Evolutionary conservation across 2,329 filamentous ascomycete genomes (phyloP).

Genomic region (Xylaria sp.): DNA sequence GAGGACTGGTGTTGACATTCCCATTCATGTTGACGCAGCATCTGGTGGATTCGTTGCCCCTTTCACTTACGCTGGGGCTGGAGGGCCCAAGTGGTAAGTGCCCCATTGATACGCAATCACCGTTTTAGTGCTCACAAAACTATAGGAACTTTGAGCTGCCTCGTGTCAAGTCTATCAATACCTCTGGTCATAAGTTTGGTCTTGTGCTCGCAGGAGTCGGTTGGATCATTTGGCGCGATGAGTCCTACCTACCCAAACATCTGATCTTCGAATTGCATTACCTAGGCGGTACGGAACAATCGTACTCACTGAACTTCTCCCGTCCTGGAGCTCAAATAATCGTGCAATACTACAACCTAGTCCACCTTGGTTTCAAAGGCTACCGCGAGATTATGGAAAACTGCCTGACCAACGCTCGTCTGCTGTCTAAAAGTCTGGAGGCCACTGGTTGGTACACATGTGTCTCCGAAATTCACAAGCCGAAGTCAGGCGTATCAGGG

Average conservation of each 20-base stretch:
- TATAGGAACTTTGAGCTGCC: conserved; percentile 67
- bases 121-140: conserved; percentile 3
- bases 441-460: conserved; percentile 73
- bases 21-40: conserved; percentile 73
- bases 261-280: conserved; percentile 77
- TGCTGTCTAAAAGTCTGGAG: conserved; percentile 71
- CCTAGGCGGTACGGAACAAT: conserved; percentile 75
- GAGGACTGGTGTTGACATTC: conserved; percentile 70
- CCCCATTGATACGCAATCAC: neutral
- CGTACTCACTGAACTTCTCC: conserved; percentile 78
- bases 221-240: conserved; percentile 76
- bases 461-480: conserved; percentile 72
- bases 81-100: conserved; percentile 65
- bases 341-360: conserved; percentile 77
- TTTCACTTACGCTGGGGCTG: conserved; percentile 65
- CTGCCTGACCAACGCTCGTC: conserved; percentile 70
- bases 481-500: conserved; percentile 55
- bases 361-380: conserved; percentile 74
- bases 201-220: conserved; percentile 73
- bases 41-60: conserved; percentile 71
- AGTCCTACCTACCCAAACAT: conserved; percentile 71
- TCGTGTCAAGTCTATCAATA: conserved; percentile 74
- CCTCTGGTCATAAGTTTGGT: conserved; percentile 67
- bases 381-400: conserved; percentile 75
- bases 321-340: conserved; percentile 75